phyloP scores from a whole-genome alignment of 441 rosid genomes.

The Populus hybrid region DNA sequence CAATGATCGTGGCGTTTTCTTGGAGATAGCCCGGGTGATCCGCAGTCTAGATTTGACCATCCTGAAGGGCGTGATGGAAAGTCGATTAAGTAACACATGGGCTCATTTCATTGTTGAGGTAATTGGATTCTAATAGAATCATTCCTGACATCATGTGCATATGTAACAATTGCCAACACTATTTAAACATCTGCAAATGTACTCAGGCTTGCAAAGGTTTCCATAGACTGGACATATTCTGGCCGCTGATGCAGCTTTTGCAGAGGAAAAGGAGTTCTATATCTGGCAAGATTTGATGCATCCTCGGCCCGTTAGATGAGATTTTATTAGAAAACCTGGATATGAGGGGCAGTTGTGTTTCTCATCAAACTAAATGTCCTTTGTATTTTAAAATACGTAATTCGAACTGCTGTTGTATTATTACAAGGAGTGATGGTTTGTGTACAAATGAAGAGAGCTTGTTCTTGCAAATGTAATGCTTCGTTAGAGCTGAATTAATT shows the following conservation, averaged over 20 bases:
- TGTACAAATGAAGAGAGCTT: background rate
- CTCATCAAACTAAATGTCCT: background rate
- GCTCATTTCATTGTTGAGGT: constrained; percentile 73
- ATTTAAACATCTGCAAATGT: background rate
- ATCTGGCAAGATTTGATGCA: constrained; percentile 30
- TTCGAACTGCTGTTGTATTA: background rate
- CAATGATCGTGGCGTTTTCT: constrained; percentile 44
- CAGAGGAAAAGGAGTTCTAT: constrained; percentile 36
- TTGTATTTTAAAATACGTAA: background rate
- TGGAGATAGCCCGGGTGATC: constrained; percentile 59
- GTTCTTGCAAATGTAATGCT: background rate
- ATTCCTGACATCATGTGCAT: background rate
- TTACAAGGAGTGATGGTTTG: background rate
- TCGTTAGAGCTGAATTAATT: background rate
- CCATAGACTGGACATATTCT: constrained; percentile 63
- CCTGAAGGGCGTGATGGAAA: constrained; percentile 47
- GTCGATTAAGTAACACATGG: constrained; percentile 40
- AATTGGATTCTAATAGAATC: background rate
- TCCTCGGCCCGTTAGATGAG: background rate
- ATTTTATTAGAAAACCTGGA: background rate
- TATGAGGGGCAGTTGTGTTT: background rate
- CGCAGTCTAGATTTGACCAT: constrained; percentile 44
- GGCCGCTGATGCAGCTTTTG: constrained; percentile 70
- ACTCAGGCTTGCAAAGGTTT: constrained; percentile 54
- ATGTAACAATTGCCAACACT: too few species aligned